Conservation (phyloP, 2,329 filamentous ascomycete species). For the Diaporthe citri region DNA sequence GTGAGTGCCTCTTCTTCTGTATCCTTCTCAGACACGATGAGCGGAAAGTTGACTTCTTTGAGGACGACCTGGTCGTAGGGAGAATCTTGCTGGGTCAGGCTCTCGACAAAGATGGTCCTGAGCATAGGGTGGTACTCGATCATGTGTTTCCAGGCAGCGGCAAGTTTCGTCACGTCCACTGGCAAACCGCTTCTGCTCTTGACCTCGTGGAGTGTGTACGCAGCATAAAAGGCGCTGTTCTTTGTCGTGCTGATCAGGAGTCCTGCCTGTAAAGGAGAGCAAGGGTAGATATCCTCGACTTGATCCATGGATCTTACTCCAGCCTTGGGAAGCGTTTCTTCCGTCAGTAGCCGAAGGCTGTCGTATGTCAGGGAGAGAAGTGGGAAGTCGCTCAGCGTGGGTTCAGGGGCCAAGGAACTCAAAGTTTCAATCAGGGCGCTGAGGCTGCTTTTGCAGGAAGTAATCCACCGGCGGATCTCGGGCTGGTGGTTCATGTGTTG, state of each 20-base stretch:
- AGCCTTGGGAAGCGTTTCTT: constrained; percentile 40
- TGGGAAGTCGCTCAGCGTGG: constrained; percentile 51
- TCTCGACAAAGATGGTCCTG: constrained; percentile 51
- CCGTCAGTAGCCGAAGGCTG: constrained; percentile 42
- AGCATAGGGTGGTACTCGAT: constrained; percentile 48
- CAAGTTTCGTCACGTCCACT: constrained; percentile 39
- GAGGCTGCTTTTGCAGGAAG: neutral
- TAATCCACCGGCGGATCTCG: constrained; percentile 6
- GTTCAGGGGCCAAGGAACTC: constrained; percentile 41
- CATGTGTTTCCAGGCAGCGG: constrained; percentile 45
- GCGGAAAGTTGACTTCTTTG: constrained; percentile 28
- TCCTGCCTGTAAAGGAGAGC: constrained; percentile 54
- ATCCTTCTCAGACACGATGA: constrained; percentile 15
- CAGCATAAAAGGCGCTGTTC: constrained; percentile 43
- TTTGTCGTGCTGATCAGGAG: constrained; percentile 51
- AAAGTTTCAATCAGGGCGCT: constrained; percentile 41
- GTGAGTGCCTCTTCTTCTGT: neutral
- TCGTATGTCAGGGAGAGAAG: constrained; percentile 49
- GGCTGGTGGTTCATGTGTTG: neutral
- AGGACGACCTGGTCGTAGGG: constrained; percentile 51
- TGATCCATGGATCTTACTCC: constrained; percentile 38
- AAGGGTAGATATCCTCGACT: constrained; percentile 54
- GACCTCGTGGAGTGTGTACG: constrained; percentile 15
- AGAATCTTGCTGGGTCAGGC: constrained; percentile 42
- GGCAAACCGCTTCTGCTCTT: neutral